phyloP scores from a whole-genome alignment of 495 filamentous ascomycete species.

The Geoglossum glabrum region DNA sequence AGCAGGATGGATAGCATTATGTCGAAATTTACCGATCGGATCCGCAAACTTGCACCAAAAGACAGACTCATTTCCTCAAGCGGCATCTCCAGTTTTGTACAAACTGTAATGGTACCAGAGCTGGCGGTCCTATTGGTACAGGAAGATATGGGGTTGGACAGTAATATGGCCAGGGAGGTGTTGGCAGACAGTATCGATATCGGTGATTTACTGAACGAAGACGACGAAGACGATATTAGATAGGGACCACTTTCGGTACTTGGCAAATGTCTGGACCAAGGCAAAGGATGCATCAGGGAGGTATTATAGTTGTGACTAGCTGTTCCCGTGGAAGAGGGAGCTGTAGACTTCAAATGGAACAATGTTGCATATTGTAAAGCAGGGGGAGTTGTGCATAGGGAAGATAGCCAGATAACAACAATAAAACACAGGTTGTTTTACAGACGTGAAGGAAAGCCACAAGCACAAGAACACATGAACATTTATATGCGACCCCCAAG shows the following conservation, averaged over 20 bases:
- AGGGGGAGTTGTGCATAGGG: too few species aligned
- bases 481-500: too few species aligned
- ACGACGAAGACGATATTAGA: slow-evolving; percentile 20
- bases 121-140: slow-evolving; percentile 54
- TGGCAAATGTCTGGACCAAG: too few species aligned
- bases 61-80: slow-evolving; percentile 50
- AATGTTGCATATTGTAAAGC: too few species aligned
- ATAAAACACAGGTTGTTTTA: too few species aligned
- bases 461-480: too few species aligned
- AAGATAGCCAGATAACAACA: too few species aligned
- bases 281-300: too few species aligned
- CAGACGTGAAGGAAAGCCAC: too few species aligned
- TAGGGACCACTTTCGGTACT: not conserved
- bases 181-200: slow-evolving; percentile 56
- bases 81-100: slow-evolving; percentile 57
- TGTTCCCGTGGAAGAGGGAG: too few species aligned
- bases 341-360: too few species aligned
- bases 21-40: slow-evolving; percentile 31
- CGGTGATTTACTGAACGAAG: slow-evolving; percentile 56
- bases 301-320: too few species aligned
- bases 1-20: slow-evolving; percentile 43
- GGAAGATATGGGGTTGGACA: slow-evolving; percentile 47
- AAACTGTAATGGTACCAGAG: slow-evolving; percentile 75
- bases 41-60: slow-evolving; percentile 40
- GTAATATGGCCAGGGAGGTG: slow-evolving; percentile 27